A percentile compares a stretch with the other conserved stretches of the same genome.
phyloP scores from a whole-genome alignment of 495 filamentous ascomycete genomes.

The Penicillium simplicissimum region DNA sequence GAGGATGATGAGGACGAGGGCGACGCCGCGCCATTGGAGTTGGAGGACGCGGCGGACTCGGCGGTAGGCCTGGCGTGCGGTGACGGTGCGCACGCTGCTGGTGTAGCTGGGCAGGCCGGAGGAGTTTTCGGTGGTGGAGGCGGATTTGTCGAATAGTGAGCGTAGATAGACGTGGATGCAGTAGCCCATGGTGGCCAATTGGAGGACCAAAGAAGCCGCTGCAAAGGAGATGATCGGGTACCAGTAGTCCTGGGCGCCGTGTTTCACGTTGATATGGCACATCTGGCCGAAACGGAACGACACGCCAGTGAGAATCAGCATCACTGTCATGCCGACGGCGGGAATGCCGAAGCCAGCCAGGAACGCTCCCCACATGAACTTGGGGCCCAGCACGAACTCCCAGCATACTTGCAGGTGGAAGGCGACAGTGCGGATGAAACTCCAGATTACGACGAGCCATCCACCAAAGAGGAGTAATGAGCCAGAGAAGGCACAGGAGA shows the following conservation, averaged over 20 bases:
- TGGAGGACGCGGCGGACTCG: constrained; percentile 83
- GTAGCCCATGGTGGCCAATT: constrained; percentile 82
- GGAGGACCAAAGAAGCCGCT: constrained; percentile 75
- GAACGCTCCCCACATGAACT: constrained; percentile 88
- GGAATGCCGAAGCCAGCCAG: constrained; percentile 82
- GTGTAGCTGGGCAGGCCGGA: constrained; percentile 77
- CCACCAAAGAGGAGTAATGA: constrained; percentile 83
- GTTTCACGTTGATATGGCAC: constrained; percentile 87
- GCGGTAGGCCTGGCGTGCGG: constrained; percentile 83
- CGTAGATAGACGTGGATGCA: constrained; percentile 92
- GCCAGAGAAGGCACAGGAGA: constrained; percentile 85
- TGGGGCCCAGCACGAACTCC: constrained; percentile 84
- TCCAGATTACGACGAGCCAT: constrained; percentile 80
- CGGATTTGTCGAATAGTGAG: constrained; percentile 70
- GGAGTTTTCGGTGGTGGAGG: constrained; percentile 59
- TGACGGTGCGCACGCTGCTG: constrained; percentile 77
- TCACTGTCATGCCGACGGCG: constrained; percentile 65
- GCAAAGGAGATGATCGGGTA: constrained; percentile 81
- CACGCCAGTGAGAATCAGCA: constrained; percentile 83
- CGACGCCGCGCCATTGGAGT: constrained; percentile 91
- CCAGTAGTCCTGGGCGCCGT: constrained; percentile 85
- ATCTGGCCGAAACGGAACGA: constrained; percentile 90
- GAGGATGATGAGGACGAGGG: constrained; percentile 82
- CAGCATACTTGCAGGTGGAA: constrained; percentile 98
- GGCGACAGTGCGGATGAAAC: constrained; percentile 84